Conservation (phyloP, 2,329 filamentous ascomycete species). For the Bimuria novae-zelandiae region DNA sequence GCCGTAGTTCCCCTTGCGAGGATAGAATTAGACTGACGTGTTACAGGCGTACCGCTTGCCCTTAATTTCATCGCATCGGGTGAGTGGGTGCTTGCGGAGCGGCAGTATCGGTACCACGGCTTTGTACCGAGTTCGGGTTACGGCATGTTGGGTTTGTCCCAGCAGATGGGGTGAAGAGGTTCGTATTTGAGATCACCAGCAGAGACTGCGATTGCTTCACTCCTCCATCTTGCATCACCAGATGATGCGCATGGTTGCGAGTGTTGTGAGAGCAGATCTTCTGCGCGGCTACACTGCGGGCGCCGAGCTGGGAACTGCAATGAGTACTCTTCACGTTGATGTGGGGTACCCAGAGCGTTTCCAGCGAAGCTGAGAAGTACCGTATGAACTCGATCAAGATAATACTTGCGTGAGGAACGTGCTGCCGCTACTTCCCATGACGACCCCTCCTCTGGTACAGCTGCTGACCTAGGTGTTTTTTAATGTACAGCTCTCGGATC, state of each 20-base stretch:
- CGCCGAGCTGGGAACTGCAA: slow-evolving; percentile 60
- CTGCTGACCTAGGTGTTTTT: slow-evolving; percentile 41
- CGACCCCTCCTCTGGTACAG: slow-evolving; percentile 38
- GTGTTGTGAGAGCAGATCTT: slow-evolving; percentile 23
- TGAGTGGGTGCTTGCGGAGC: slow-evolving; percentile 67
- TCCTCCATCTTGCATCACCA: slow-evolving; percentile 3
- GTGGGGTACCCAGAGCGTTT: slow-evolving; percentile 15
- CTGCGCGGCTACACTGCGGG: slow-evolving; percentile 78
- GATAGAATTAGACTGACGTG: slow-evolving; percentile 30
- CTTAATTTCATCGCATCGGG: slow-evolving; percentile 90
- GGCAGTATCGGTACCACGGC: slow-evolving; percentile 63
- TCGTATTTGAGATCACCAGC: slow-evolving; percentile 49
- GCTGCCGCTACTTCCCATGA: slow-evolving; percentile 74
- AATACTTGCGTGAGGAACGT: slow-evolving; percentile 99
- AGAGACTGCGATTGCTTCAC: slow-evolving; percentile 15
- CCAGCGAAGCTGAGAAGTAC: slow-evolving; percentile 87
- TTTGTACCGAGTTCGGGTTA: slow-evolving; percentile 15
- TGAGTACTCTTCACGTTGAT: slow-evolving; percentile 10
- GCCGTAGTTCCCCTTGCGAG: background rate
- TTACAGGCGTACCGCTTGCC: slow-evolving; percentile 74
- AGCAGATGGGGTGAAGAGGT: slow-evolving; percentile 34
- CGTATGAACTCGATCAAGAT: slow-evolving; percentile 97
- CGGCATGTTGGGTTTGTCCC: slow-evolving; percentile 12
- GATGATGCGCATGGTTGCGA: slow-evolving; percentile 2
- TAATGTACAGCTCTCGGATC: slow-evolving; percentile 72